phyloP scores from a whole-genome alignment of 768 basidiomycete species.

The Cystobasidium tubakii region DNA sequence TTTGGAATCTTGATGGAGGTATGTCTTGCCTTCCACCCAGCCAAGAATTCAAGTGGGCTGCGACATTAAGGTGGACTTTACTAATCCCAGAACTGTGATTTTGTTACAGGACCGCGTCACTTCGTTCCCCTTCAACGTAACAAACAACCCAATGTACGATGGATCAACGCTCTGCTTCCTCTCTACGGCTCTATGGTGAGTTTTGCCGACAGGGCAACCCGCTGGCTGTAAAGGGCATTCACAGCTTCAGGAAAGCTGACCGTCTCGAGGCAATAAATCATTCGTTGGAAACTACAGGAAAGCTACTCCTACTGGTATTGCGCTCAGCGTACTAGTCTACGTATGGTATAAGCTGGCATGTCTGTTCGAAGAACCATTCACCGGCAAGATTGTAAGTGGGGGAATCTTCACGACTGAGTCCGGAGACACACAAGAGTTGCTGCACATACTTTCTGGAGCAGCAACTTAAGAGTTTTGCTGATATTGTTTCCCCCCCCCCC shows the following conservation, averaged over 20 bases:
- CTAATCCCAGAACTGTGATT: background rate
- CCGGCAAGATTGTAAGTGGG: conserved; percentile 48
- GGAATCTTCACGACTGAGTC: too few relatives aligned
- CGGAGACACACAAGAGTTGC: too few relatives aligned
- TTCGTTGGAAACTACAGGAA: conserved; percentile 61
- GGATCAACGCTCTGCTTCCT: conserved; percentile 86
- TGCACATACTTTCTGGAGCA: too few relatives aligned
- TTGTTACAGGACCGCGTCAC: conserved; percentile 56
- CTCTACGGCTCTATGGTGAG: conserved; percentile 78
- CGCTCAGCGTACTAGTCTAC: conserved; percentile 75
- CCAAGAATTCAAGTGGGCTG: background rate
- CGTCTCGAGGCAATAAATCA: too few relatives aligned
- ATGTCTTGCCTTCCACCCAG: conserved; percentile 47
- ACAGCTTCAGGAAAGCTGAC: too few relatives aligned
- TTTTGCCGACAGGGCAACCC: too few relatives aligned
- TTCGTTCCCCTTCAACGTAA: conserved; percentile 91
- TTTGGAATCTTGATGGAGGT: conserved; percentile 61
- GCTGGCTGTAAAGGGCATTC: too few relatives aligned
- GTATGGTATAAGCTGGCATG: conserved; percentile 77
- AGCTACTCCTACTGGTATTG: conserved; percentile 73
- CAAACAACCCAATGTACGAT: conserved; percentile 93
- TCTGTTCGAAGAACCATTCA: conserved; percentile 67
- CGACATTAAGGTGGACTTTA: too few relatives aligned
- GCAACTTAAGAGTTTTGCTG: too few relatives aligned
- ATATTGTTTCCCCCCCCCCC: too few relatives aligned